These are phyloP conservation scores for Cornus suecica DNA, from an alignment of 148 eudicot species.

Conservation along the genomic window DNA sequence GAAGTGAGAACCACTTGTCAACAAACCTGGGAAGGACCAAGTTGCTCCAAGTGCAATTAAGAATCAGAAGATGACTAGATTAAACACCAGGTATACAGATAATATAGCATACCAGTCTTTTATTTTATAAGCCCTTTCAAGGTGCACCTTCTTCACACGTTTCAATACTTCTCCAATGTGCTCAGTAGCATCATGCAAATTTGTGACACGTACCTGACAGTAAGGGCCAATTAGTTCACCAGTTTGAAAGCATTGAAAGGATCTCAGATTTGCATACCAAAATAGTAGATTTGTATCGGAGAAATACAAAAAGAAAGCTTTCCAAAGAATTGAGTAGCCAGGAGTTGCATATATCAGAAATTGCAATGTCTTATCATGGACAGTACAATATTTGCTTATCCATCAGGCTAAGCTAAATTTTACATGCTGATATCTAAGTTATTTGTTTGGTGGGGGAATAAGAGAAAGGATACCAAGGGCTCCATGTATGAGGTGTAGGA, in stretches of 20 bases:
- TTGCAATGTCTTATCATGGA: not conserved
- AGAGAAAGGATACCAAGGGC: no score
- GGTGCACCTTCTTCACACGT: constrained; percentile 79
- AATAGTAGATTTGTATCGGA: not conserved
- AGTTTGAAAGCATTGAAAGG: not conserved
- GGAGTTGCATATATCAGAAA: not conserved
- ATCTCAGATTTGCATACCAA: not conserved
- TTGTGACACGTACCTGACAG: constrained; percentile 85
- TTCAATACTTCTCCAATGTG: constrained; percentile 87
- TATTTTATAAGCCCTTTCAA: constrained; percentile 78
- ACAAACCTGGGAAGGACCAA: not conserved
- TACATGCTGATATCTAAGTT: no score
- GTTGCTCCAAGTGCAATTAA: not conserved
- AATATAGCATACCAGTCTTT: constrained; percentile 51
- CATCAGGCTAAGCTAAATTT: no score
- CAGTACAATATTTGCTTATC: no score
- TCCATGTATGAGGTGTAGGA: no score
- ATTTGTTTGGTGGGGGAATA: no score
- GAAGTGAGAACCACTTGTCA: not conserved
- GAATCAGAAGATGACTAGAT: not conserved
- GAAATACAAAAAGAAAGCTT: not conserved
- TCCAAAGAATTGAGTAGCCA: not conserved
- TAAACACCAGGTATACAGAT: not conserved
- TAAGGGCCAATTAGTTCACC: constrained; percentile 3
- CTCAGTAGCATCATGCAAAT: constrained; percentile 83